Evolutionary conservation across 1,284 basidiomycete species (phyloP).

Genomic region (Boletus smithii): DNA sequence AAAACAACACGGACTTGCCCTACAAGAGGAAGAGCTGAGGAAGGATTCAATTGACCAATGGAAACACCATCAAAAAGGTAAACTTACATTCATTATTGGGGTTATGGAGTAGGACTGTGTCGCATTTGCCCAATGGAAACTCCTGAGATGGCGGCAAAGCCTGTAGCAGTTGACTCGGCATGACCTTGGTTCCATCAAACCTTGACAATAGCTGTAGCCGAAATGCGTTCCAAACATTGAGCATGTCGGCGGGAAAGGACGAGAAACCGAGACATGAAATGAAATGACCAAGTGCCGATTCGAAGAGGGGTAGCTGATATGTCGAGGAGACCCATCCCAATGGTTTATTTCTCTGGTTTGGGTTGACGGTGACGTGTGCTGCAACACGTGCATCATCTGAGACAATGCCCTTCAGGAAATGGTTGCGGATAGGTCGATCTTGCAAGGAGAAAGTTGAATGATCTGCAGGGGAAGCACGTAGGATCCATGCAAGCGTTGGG

Average conservation of each 20-base stretch:
- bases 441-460: background rate
- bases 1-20: too few relatives aligned
- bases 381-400: background rate
- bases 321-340: too few relatives aligned
- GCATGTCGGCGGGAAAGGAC: too few relatives aligned
- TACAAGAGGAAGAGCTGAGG: too few relatives aligned
- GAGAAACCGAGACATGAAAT: too few relatives aligned
- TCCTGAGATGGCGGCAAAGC: too few relatives aligned
- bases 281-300: too few relatives aligned
- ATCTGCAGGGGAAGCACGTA: background rate
- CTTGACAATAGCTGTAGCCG: constrained; percentile 1
- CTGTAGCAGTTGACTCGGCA: constrained; percentile 8
- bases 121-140: too few relatives aligned
- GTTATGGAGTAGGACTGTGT: background rate
- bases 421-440: constrained; percentile 4
- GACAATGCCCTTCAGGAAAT: constrained; percentile 11
- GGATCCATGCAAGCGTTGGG: constrained; percentile 3
- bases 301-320: too few relatives aligned
- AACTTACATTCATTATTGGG: too few relatives aligned
- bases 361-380: constrained; percentile 3
- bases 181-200: background rate
- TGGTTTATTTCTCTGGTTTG: background rate
- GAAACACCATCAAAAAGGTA: too few relatives aligned
- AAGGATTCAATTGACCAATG: too few relatives aligned
- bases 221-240: constrained; percentile 11